Conservation (phyloP, 202 grass and related monocot genomes). For the Panicum hallii region DNA sequence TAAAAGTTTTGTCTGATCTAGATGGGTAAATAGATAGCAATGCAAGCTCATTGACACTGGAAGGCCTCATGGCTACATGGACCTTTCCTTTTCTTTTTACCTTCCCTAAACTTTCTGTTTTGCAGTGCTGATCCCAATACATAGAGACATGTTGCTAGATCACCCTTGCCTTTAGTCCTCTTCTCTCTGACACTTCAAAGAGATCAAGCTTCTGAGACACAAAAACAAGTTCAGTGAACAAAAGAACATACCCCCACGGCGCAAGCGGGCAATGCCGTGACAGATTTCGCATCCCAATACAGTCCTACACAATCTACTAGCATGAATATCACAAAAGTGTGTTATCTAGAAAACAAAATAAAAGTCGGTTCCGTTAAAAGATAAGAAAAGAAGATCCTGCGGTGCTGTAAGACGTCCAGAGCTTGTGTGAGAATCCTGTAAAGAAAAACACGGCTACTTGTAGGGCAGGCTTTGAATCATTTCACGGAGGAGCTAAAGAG, state of each 20-base stretch:
- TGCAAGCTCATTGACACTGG: slow-evolving; percentile 61
- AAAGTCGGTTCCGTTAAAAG: slow-evolving; percentile 45
- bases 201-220: slow-evolving; percentile 59
- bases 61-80: slow-evolving; percentile 56
- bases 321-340: slow-evolving; percentile 51
- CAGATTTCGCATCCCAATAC: slow-evolving; percentile 46
- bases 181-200: slow-evolving; percentile 58
- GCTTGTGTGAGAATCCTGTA: slow-evolving; percentile 76
- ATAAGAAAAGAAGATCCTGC: slow-evolving; percentile 52
- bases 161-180: slow-evolving; percentile 46
- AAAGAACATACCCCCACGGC: slow-evolving; percentile 46
- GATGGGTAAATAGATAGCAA: slow-evolving; percentile 53
- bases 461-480: slow-evolving; percentile 94
- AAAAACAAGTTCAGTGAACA: slow-evolving; percentile 57
- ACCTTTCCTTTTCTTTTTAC: slow-evolving; percentile 66
- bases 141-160: slow-evolving; percentile 47
- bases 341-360: slow-evolving; percentile 44
- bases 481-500: slow-evolving; percentile 74
- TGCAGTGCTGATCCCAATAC: slow-evolving; percentile 68
- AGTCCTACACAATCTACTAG: slow-evolving; percentile 33
- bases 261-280: slow-evolving; percentile 42
- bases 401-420: slow-evolving; percentile 62
- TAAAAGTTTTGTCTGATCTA: slow-evolving; percentile 66
- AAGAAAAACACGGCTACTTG: slow-evolving; percentile 87
- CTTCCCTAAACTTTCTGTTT: slow-evolving; percentile 57